Evolutionary conservation across 2,329 filamentous ascomycete genomes (phyloP), one percentile per base, ranked within the genome.

Genomic region (Metarhizium guizhouense): DNA sequence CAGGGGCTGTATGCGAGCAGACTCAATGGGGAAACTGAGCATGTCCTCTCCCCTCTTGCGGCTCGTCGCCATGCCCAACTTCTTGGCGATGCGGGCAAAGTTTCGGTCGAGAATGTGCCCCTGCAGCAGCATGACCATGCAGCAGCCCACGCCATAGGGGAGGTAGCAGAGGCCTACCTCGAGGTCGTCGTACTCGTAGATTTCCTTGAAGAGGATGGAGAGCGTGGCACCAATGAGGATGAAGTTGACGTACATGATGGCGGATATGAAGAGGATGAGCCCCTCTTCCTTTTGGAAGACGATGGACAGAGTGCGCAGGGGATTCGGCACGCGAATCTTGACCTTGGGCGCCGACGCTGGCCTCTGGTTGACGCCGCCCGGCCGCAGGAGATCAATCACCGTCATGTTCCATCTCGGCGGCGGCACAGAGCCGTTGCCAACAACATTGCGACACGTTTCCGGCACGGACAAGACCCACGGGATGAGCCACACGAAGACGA

Each of bases 71-170:
- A 90, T 74, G 6, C 83, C 83, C 16, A 85, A 72, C 36, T 77
- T 76, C 51, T 73, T 76, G 1, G 88, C 87, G 50, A 84, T 78
- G 43, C 86, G 80, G 6, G 83, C 77, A 67, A 88, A 95, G 67
- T 91, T 91, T 76, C 81, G 84, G 68, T 83, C 79, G 51, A 81
- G 71, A 6, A 82, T 64, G 59, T 77, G 76, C 5, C 88, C 86
- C 58, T 82, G 79, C n/a, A 68, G 65, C 30, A 82, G 61, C 13
- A 77, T 74, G 1, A 78, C 74, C 10, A 74, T 57, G 43, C 72
- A 76, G 56, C 76, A 80, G 3, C 78, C 78, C 2, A 75, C 63
- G 0, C 79, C 80, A 53, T 81, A 77, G 0, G 79, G 79, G 13
- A 83, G 69, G 61, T 78, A 82, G 59, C 79, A 80, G 3, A 83